A percentile compares a stretch with the other conserved stretches of the same genome.
These are phyloP conservation scores for Acer campestre DNA, from an alignment of 345 rosid genomes.

Conservation along the genomic window DNA sequence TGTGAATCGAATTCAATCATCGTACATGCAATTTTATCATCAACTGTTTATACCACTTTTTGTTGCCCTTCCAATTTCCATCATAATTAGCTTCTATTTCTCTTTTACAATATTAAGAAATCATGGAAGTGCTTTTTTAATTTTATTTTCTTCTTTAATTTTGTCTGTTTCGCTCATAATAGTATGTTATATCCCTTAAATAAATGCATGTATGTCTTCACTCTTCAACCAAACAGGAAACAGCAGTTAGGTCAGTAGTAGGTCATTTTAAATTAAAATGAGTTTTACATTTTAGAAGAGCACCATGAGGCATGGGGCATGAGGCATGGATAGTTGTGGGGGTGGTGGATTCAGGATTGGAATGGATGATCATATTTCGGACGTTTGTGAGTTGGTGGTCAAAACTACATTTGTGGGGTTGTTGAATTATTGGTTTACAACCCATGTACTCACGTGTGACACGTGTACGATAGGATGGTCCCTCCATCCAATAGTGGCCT, in stretches of 20 bases:
- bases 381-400: constrained; percentile 16
- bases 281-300: not conserved
- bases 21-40: not conserved
- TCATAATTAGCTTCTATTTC: not conserved
- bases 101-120: not conserved
- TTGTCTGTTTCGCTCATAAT: not conserved
- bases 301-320: too few relatives aligned
- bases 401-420: constrained; percentile 26
- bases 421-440: constrained; percentile 32
- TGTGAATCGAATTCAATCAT: not conserved
- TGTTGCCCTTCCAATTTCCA: not conserved
- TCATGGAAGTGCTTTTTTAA: too few relatives aligned
- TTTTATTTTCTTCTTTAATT: not conserved
- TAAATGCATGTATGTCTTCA: not conserved
- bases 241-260: constrained; percentile 6
- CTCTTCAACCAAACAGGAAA: constrained; percentile 28
- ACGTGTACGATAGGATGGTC: constrained; percentile 32
- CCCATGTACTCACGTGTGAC: constrained; percentile 33
- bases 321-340: too few relatives aligned
- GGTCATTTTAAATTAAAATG: not conserved
- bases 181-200: not conserved
- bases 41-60: not conserved
- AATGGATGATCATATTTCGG: constrained; percentile 1
- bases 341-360: too few relatives aligned
- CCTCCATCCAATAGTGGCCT: not conserved